Conservation (phyloP, 2,329 filamentous ascomycete genomes). For the Botrytis aclada region DNA sequence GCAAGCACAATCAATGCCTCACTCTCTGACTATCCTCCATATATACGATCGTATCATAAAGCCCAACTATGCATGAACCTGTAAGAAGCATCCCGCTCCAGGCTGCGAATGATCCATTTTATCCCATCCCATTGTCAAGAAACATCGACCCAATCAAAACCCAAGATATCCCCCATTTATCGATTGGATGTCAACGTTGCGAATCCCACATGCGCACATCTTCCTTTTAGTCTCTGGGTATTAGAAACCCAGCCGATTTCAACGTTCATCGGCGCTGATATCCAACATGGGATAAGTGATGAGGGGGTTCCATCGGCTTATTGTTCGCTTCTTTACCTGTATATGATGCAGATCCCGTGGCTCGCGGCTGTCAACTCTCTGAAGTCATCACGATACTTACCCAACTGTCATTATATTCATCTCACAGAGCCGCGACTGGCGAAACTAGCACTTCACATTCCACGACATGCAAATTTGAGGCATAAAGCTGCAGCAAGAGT, state of each 20-base stretch:
- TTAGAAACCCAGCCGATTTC: too few relatives aligned
- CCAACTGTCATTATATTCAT: background rate
- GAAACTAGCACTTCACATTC: background rate
- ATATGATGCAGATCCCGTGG: background rate
- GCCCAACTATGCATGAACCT: background rate
- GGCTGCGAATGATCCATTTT: background rate
- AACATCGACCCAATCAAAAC: background rate
- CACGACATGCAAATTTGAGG: background rate
- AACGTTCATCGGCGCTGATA: background rate
- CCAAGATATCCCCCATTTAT: background rate
- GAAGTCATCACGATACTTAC: background rate
- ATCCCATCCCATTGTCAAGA: background rate
- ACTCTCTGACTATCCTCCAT: background rate
- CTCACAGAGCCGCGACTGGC: too few relatives aligned
- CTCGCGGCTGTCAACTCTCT: background rate
- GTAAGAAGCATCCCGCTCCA: background rate
- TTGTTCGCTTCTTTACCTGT: background rate
- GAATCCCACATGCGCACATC: background rate
- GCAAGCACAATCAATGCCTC: background rate
- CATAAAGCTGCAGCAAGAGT: background rate
- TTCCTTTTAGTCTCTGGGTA: background rate
- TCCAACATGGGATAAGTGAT: too few relatives aligned
- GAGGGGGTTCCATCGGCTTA: background rate
- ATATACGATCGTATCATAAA: background rate
- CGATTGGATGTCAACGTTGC: background rate